These are phyloP conservation scores for Neophaeococcomyces aloes DNA, from an alignment of 2,329 filamentous ascomycete genomes.

Conservation along the genomic window DNA sequence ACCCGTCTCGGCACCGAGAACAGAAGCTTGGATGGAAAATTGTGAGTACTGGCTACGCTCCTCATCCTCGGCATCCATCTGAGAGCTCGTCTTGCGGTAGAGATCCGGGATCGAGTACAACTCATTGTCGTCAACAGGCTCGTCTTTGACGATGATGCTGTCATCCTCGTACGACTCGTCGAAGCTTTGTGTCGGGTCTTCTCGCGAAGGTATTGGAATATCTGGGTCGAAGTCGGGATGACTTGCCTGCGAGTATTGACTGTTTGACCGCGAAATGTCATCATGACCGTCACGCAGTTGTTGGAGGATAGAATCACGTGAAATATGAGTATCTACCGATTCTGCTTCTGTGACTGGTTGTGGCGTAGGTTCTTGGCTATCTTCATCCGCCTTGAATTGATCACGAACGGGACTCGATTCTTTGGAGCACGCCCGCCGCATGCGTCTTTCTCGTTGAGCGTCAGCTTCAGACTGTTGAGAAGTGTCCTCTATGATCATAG, in stretches of 20 bases:
- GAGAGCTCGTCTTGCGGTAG: slow-evolving; percentile 39
- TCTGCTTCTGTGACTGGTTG: slow-evolving; percentile 60
- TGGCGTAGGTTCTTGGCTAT: slow-evolving; percentile 41
- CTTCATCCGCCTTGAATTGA: slow-evolving; percentile 25
- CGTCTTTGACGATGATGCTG: slow-evolving; percentile 55
- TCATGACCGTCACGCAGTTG: slow-evolving; percentile 54
- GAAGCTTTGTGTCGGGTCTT: slow-evolving; percentile 38
- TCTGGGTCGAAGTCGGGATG: slow-evolving; percentile 59
- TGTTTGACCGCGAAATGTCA: slow-evolving; percentile 41
- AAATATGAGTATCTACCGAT: slow-evolving; percentile 31
- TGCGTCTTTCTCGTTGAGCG: slow-evolving; percentile 57
- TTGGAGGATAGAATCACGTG: slow-evolving; percentile 82
- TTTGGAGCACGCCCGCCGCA: slow-evolving; percentile 48
- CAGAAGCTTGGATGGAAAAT: slow-evolving; percentile 27
- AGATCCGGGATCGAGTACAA: slow-evolving; percentile 59
- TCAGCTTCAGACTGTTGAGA: slow-evolving; percentile 50
- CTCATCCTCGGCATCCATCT: slow-evolving; percentile 33
- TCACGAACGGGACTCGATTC: slow-evolving; percentile 31
- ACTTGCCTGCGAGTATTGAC: slow-evolving; percentile 30
- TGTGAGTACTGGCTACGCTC: slow-evolving; percentile 46
- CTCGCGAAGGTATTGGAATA: slow-evolving; percentile 77
- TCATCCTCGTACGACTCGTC: slow-evolving; percentile 40
- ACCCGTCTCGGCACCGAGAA: slow-evolving; percentile 28
- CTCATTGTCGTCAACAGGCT: slow-evolving; percentile 48
- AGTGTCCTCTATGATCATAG: slow-evolving; percentile 65